phyloP scores from a whole-genome alignment of 2,329 filamentous ascomycete species.

The Aureobasidium vineae region DNA sequence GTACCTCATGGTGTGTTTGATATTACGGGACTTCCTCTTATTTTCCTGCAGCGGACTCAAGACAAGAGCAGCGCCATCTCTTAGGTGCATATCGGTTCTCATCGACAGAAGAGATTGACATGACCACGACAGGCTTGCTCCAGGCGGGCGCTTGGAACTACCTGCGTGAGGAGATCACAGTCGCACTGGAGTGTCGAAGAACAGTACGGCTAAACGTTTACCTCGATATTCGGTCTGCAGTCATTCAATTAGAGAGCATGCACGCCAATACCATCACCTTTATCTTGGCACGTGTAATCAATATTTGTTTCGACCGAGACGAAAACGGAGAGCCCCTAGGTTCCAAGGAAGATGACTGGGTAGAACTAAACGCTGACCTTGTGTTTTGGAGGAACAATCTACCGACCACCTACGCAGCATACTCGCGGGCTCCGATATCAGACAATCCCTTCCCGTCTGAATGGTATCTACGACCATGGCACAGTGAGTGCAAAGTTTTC shows the following conservation, averaged over 20 bases:
- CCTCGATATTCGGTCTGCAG: background rate
- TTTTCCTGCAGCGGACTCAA: background rate
- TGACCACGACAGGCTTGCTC: slow-evolving; percentile 36
- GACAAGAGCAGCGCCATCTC: slow-evolving; percentile 48
- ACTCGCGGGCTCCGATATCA: slow-evolving; percentile 32
- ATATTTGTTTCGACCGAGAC: slow-evolving; percentile 37
- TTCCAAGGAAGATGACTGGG: background rate
- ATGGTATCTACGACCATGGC: slow-evolving; percentile 46
- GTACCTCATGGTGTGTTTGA: slow-evolving; percentile 34
- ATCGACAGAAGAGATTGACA: slow-evolving; percentile 35
- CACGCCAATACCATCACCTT: slow-evolving; percentile 46
- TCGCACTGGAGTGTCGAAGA: slow-evolving; percentile 46
- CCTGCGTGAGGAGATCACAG: slow-evolving; percentile 54
- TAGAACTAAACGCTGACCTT: slow-evolving; percentile 28
- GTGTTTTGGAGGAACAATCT: slow-evolving; percentile 38
- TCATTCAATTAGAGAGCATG: slow-evolving; percentile 36
- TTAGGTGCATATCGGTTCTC: slow-evolving; percentile 50
- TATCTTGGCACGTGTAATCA: slow-evolving; percentile 48
- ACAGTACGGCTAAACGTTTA: slow-evolving; percentile 6
- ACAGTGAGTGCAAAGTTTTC: slow-evolving; percentile 39
- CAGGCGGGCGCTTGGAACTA: slow-evolving; percentile 54
- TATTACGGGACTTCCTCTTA: background rate
- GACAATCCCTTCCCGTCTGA: slow-evolving; percentile 40
- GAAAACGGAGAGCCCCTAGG: no score
- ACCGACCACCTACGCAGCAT: slow-evolving; percentile 40